Percentiles rank a stretch among this genome's conserved stretches.
Conservation (phyloP, 257 asterid genomes). For the Petrea volubilis region DNA sequence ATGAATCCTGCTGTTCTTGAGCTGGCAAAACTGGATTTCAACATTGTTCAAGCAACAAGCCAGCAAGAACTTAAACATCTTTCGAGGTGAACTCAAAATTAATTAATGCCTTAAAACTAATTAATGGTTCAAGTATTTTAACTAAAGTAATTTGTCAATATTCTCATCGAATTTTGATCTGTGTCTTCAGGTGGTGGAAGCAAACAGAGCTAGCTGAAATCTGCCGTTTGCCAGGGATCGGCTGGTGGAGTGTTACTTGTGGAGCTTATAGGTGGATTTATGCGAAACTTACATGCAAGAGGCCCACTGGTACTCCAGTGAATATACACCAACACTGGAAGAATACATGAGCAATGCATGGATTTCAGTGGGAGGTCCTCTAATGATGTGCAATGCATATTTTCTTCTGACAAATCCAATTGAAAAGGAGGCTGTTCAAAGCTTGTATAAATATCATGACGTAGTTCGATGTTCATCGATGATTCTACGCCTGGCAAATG, state of each 20-base stretch:
- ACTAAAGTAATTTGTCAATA: too few species aligned
- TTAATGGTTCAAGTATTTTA: too few species aligned
- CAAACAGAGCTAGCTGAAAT: conserved; percentile 28
- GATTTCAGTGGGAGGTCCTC: conserved; percentile 24
- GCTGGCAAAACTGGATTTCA: conserved; percentile 38
- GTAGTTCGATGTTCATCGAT: conserved; percentile 27
- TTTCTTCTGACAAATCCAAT: conserved; percentile 27
- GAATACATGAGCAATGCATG: conserved; percentile 34
- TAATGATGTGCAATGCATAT: conserved; percentile 10
- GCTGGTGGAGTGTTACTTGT: conserved; percentile 37
- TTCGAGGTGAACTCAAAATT: conserved; percentile 17
- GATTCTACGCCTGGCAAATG: conserved; percentile 25
- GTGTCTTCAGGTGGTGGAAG: conserved; percentile 37
- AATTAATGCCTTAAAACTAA: not conserved
- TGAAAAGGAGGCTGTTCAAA: conserved; percentile 16
- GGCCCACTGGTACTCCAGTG: conserved; percentile 34
- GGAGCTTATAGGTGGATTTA: conserved; percentile 36
- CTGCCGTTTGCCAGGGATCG: conserved; percentile 44
- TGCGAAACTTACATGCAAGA: conserved; percentile 30
- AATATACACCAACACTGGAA: conserved; percentile 26
- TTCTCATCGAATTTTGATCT: not conserved
- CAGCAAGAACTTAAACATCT: conserved; percentile 29
- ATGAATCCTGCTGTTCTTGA: conserved; percentile 30
- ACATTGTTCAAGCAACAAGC: conserved; percentile 30
- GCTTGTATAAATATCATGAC: conserved; percentile 19